A percentile compares a stretch with the other conserved stretches of the same genome.
Evolutionary conservation across 306 rosid species (phyloP).

Genomic region (Styphnolobium japonicum): DNA sequence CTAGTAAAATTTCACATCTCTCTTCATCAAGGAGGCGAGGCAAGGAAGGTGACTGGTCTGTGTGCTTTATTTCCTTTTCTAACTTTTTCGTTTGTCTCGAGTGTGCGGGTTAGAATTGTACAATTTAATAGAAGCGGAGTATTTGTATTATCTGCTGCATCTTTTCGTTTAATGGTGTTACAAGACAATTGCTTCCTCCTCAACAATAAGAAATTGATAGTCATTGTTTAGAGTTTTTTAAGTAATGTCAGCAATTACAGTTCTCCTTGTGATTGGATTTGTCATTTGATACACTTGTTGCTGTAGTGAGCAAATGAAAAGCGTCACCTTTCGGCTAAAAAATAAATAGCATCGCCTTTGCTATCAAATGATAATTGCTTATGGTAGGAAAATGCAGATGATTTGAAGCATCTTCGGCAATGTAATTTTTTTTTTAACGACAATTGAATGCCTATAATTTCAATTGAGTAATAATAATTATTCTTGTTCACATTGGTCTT

Average conservation of each 20-base stretch:
- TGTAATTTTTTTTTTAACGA: not conserved
- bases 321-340: not conserved
- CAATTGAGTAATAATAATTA: no score
- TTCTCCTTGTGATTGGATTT: not conserved
- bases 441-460: not conserved
- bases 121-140: not conserved
- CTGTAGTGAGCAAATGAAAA: not conserved
- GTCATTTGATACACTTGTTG: not conserved
- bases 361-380: no score
- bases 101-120: not conserved
- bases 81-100: not conserved
- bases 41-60: not conserved
- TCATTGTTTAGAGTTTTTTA: not conserved
- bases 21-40: conserved; percentile 5
- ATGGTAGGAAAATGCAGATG: not conserved
- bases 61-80: not conserved
- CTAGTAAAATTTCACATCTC: not conserved
- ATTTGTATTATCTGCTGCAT: not conserved
- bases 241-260: not conserved
- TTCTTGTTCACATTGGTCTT: no score
- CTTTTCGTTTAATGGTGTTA: not conserved
- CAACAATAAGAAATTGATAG: not conserved
- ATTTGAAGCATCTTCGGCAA: not conserved
- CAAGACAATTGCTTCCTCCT: not conserved
- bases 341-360: no score